Evolutionary conservation across 2,329 filamentous ascomycete genomes (phyloP).

Genomic region (Trichoderma semiorbis): DNA sequence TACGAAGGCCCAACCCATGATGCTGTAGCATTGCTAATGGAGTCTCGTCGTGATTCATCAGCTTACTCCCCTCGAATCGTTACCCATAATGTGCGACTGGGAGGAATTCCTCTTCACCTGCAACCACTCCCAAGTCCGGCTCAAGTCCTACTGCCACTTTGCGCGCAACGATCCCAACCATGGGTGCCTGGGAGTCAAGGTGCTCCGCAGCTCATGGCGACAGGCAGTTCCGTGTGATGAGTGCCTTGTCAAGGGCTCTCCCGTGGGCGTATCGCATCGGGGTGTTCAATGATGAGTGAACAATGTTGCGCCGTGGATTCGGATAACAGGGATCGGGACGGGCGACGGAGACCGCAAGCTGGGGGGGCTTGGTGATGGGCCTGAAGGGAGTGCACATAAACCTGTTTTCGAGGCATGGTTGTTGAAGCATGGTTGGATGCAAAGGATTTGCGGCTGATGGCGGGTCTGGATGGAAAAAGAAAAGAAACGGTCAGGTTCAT

Average conservation of each 20-base stretch:
- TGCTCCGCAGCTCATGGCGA: conserved; percentile 57
- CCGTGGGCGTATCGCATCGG: not conserved
- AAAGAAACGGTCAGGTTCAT: not conserved
- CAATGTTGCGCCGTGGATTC: not conserved
- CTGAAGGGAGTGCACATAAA: conserved; percentile 1
- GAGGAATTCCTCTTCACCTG: conserved; percentile 68
- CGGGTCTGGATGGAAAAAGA: not conserved
- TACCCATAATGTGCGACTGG: conserved; percentile 61
- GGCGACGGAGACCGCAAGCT: not conserved
- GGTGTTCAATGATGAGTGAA: not conserved
- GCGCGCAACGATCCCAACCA: conserved; percentile 70
- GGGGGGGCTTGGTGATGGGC: not conserved
- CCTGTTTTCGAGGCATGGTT: not conserved
- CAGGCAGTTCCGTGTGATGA: conserved; percentile 52
- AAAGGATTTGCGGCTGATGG: conserved; percentile 10
- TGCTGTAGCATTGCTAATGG: conserved; percentile 1
- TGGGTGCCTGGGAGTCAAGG: conserved; percentile 65
- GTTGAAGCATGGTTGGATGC: not conserved
- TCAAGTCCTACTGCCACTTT: conserved; percentile 70
- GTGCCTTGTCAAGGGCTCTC: conserved; percentile 34
- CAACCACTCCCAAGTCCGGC: conserved; percentile 54
- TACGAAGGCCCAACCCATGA: not conserved
- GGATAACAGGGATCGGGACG: not conserved
- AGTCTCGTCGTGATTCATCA: not conserved
- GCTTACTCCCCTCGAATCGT: not conserved